Percentiles rank a stretch among this genome's conserved stretches.
Evolutionary conservation across 1,284 basidiomycete genomes (phyloP).

Genomic region (Ganoderma sp.): DNA sequence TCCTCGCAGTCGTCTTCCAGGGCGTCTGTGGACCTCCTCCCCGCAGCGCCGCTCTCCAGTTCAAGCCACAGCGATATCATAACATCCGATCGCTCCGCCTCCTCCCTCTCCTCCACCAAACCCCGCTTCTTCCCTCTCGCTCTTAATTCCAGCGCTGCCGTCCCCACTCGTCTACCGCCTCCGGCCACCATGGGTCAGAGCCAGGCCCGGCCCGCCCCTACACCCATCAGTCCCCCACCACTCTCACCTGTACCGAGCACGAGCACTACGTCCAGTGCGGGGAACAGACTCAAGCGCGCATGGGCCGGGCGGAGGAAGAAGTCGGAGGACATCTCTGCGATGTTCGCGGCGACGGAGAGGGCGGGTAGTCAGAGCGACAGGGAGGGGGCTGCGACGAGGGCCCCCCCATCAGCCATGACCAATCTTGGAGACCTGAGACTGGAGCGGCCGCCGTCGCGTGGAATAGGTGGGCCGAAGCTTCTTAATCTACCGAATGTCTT

Average conservation of each 20-base stretch:
- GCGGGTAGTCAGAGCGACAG: conserved; percentile 41
- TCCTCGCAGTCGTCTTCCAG: conserved; percentile 52
- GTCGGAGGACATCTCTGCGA: conserved; percentile 52
- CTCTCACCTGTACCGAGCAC: conserved; percentile 41
- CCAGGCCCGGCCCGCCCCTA: conserved; percentile 30
- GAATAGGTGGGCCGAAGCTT: conserved; percentile 29
- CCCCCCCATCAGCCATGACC: conserved; percentile 33
- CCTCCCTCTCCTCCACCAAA: conserved; percentile 46
- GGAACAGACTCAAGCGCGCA: conserved; percentile 65
- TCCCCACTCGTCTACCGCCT: conserved; percentile 33
- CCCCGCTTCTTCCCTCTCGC: conserved; percentile 45
- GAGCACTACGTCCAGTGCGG: conserved; percentile 49
- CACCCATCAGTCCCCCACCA: conserved; percentile 26
- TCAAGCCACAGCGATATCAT: conserved; percentile 49
- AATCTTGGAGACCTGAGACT: conserved; percentile 27
- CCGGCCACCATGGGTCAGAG: conserved; percentile 38
- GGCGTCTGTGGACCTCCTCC: conserved; percentile 41
- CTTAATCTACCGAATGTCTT: conserved; percentile 48
- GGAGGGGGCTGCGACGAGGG: conserved; percentile 35
- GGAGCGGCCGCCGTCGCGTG: conserved; percentile 31
- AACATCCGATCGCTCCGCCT: conserved; percentile 48
- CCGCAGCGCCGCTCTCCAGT: conserved; percentile 45
- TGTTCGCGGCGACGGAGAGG: conserved; percentile 36
- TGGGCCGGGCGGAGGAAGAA: conserved; percentile 69
- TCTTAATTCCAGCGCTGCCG: conserved; percentile 37